Conservation (phyloP, 352 stramenopile species). For the Blastocystis sp. region DNA sequence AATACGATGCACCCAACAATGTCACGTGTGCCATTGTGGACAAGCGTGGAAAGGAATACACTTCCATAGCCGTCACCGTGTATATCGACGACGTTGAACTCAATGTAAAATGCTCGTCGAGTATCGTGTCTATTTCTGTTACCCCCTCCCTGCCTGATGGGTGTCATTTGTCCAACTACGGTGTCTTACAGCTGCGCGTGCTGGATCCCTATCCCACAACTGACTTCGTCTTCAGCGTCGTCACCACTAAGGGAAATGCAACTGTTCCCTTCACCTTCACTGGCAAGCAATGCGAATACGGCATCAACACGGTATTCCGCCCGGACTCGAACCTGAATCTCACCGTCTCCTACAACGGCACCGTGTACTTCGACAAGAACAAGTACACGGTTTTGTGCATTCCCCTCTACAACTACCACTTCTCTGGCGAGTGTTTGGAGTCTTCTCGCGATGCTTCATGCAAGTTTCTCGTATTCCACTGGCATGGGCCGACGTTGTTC, state of each 20-base stretch:
- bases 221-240: not conserved
- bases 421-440: not conserved
- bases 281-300: not conserved
- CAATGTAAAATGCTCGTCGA: not conserved
- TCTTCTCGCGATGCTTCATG: not conserved
- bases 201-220: not conserved
- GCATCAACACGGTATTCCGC: not conserved
- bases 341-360: not conserved
- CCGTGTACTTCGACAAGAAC: not conserved
- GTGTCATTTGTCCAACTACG: not conserved
- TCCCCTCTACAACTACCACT: not conserved
- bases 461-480: not conserved
- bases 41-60: not conserved
- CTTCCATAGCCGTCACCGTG: not conserved
- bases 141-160: not conserved
- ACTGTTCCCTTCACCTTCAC: constrained; percentile 11
- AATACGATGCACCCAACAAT: not conserved
- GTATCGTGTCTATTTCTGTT: not conserved
- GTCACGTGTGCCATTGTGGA: not conserved
- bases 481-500: not conserved
- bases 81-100: not conserved
- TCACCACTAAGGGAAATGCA: not conserved
- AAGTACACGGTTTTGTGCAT: not conserved
- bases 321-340: not conserved
- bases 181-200: not conserved